phyloP scores from a whole-genome alignment of 768 basidiomycete species.

The Cystobasidium onofrii region DNA sequence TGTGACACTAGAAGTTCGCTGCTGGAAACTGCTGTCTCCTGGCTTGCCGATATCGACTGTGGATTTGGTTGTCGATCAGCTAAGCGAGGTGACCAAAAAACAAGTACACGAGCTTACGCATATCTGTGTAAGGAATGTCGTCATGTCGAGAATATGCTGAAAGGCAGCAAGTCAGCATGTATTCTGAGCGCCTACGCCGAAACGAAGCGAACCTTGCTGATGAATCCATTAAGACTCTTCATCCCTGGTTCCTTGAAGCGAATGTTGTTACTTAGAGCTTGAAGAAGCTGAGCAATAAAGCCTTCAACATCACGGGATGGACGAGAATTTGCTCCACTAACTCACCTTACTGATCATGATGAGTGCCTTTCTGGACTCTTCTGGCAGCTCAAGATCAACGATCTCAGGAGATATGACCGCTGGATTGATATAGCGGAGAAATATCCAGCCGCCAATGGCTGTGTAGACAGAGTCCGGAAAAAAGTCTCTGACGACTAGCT shows the following conservation, averaged over 20 bases:
- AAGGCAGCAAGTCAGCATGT: neutral
- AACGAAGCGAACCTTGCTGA: conserved; percentile 48
- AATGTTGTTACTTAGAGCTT: conserved; percentile 88
- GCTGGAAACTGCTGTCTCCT: neutral
- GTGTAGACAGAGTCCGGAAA: conserved; percentile 45
- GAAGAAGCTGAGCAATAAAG: conserved; percentile 72
- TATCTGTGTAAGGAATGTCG: conserved; percentile 54
- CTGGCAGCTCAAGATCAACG: conserved; percentile 71
- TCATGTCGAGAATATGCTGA: conserved; percentile 61
- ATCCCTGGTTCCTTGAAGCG: conserved; percentile 86
- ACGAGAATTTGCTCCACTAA: too few relatives aligned
- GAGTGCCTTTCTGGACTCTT: conserved; percentile 60
- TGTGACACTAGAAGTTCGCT: neutral
- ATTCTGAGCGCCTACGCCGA: neutral
- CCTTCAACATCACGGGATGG: conserved; percentile 68
- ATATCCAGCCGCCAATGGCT: conserved; percentile 63
- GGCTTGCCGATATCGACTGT: too few relatives aligned
- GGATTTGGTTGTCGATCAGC: neutral
- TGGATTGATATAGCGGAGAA: conserved; percentile 63
- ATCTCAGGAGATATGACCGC: conserved; percentile 77
- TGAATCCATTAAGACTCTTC: conserved; percentile 67
- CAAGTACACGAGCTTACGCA: neutral
- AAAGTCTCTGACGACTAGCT: conserved; percentile 42
- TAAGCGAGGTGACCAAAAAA: too few relatives aligned
- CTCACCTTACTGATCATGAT: conserved; percentile 75